Percentiles rank a stretch among this genome's conserved stretches.
Conservation (phyloP, 768 basidiomycete species). For the Kwoniella shandongensis region DNA sequence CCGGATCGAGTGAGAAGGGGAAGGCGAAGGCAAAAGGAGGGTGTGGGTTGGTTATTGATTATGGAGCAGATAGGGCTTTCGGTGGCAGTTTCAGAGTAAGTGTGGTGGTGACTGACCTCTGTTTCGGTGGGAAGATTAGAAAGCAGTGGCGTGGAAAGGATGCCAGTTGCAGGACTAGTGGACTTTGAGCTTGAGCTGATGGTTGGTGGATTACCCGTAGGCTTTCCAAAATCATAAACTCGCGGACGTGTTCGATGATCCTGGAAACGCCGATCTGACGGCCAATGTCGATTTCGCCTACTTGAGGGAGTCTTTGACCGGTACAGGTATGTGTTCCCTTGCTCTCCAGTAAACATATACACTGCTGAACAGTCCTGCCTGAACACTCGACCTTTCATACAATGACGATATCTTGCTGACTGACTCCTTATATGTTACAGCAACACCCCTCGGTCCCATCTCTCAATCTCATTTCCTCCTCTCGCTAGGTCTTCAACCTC, state of each 20-base stretch:
- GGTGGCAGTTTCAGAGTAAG: conserved; percentile 78
- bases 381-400: too few relatives aligned
- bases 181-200: too few relatives aligned
- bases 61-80: conserved; percentile 71
- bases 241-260: conserved; percentile 76
- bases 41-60: conserved; percentile 79
- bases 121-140: too few relatives aligned
- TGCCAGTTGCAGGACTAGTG: neutral
- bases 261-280: conserved; percentile 87
- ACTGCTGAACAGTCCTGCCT: too few relatives aligned
- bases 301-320: conserved; percentile 71
- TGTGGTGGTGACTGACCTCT: conserved; percentile 18
- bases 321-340: conserved; percentile 59
- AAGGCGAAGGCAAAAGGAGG: conserved; percentile 42
- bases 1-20: conserved; percentile 12
- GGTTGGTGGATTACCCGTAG: too few relatives aligned
- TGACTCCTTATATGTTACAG: conserved; percentile 39
- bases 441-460: conserved; percentile 65
- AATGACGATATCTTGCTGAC: neutral
- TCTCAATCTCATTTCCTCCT: conserved; percentile 73
- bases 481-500: conserved; percentile 70
- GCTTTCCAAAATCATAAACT: conserved; percentile 86
- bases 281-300: conserved; percentile 96
- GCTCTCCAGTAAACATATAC: neutral
- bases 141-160: neutral